Conservation (phyloP, 345 rosid species). For the Pistacia vera region DNA sequence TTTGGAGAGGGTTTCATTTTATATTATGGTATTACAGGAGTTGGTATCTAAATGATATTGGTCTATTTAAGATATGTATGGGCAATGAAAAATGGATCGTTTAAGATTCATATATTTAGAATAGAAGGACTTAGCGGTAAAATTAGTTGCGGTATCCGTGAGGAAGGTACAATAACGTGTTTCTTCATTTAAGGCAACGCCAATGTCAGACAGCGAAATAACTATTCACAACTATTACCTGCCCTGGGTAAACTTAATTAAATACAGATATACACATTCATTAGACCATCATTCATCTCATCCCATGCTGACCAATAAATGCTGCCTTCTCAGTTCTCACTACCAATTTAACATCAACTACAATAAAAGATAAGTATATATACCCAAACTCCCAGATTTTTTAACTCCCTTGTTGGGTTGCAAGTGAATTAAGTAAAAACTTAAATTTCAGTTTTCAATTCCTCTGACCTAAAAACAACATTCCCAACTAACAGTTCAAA, state of each 20-base stretch:
- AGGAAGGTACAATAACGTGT: too few relatives aligned
- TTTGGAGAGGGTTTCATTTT: too few relatives aligned
- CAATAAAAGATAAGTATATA: background rate
- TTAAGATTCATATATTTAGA: too few relatives aligned
- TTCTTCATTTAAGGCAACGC: too few relatives aligned
- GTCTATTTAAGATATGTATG: too few relatives aligned
- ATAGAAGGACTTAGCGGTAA: too few relatives aligned
- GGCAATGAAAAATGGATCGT: too few relatives aligned
- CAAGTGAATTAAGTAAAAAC: background rate
- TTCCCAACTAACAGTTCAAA: background rate
- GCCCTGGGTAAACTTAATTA: background rate
- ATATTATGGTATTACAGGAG: too few relatives aligned
- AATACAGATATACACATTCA: background rate
- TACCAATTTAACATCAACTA: background rate
- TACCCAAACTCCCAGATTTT: background rate
- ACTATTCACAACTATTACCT: background rate
- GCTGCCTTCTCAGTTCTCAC: background rate
- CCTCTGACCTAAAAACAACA: conserved; percentile 71
- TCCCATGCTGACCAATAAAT: background rate
- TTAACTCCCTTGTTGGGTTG: background rate
- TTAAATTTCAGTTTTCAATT: conserved; percentile 49
- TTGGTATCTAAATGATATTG: too few relatives aligned
- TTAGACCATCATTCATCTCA: background rate
- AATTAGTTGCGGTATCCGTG: too few relatives aligned
- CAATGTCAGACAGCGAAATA: background rate